phyloP scores from a whole-genome alignment of 2,329 filamentous ascomycete species.

The Colletotrichum musae region DNA sequence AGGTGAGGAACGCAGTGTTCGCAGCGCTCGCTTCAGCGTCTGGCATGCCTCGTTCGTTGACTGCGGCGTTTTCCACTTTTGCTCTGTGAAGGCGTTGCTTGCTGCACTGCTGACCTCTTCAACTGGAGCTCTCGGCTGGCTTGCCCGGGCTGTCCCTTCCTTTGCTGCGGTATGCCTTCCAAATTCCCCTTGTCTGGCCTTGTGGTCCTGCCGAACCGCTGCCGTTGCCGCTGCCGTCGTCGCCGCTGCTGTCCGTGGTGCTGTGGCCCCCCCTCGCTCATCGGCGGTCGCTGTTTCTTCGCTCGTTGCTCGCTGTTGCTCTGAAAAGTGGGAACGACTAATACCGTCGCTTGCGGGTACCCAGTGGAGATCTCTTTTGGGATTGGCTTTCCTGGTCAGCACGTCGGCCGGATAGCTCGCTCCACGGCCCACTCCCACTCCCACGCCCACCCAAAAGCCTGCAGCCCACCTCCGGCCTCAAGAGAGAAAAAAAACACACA shows the following conservation, averaged over 20 bases:
- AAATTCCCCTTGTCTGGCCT: constrained; percentile 6
- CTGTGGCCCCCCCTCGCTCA: background rate
- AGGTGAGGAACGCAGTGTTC: too few species aligned
- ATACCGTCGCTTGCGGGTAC: constrained; percentile 37
- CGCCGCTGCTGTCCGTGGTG: background rate
- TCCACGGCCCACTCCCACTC: constrained; percentile 23
- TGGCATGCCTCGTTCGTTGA: too few species aligned
- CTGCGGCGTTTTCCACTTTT: too few species aligned
- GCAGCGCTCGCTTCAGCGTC: too few species aligned
- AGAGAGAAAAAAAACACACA: too few species aligned
- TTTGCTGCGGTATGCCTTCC: background rate
- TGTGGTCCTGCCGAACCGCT: constrained; percentile 29
- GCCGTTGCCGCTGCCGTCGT: constrained; percentile 20
- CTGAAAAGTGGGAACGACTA: constrained; percentile 22
- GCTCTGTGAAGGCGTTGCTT: too few species aligned
- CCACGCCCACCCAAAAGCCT: constrained; percentile 2
- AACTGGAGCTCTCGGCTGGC: background rate
- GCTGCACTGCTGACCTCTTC: background rate
- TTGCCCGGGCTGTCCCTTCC: background rate
- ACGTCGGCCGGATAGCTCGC: constrained; percentile 35
- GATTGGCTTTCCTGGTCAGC: constrained; percentile 33
- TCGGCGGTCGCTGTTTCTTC: constrained; percentile 31
- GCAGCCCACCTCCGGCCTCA: background rate
- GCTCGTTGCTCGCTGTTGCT: constrained; percentile 30
- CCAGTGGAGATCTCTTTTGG: constrained; percentile 33